phyloP scores from a whole-genome alignment of 129 eudicot species.

The Pulicaria dysenterica region DNA sequence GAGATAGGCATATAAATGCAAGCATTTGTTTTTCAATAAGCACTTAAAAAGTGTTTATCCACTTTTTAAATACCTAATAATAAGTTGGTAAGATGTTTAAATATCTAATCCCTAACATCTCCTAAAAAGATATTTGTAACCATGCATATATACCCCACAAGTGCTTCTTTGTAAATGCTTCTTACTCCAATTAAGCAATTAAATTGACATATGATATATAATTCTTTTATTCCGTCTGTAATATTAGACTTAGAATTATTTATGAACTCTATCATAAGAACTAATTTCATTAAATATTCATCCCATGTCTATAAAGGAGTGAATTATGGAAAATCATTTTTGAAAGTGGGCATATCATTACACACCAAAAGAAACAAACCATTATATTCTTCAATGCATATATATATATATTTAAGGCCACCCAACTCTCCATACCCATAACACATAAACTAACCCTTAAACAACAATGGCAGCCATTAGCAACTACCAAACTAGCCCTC shows the following conservation, averaged over 20 bases:
- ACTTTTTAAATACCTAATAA: too few species aligned
- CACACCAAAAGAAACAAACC: conserved; percentile 32
- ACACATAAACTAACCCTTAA: conserved; percentile 21
- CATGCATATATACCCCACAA: too few species aligned
- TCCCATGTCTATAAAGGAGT: conserved; percentile 27
- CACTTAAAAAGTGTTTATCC: too few species aligned
- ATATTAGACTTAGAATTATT: conserved; percentile 3
- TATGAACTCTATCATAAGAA: conserved; percentile 13
- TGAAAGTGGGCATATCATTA: conserved; percentile 45
- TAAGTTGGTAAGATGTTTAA: too few species aligned
- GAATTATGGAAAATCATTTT: conserved; percentile 28
- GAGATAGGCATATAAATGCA: too few species aligned
- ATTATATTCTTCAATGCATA: conserved; percentile 47
- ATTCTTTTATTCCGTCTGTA: neutral
- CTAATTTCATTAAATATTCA: conserved; percentile 31
- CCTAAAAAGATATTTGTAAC: too few species aligned
- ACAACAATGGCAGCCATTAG: conserved; percentile 38
- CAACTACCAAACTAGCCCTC: conserved; percentile 34
- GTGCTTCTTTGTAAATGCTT: neutral
- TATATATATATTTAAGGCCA: conserved; percentile 39
- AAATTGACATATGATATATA: neutral
- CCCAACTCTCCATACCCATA: conserved; percentile 36
- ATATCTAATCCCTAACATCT: too few species aligned
- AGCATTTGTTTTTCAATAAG: too few species aligned
- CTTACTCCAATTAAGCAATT: neutral